Evolutionary conservation across 805 yeast species (phyloP), one percentile per base, ranked within the genome.

Genomic region (Yamadazyma philogaea): DNA sequence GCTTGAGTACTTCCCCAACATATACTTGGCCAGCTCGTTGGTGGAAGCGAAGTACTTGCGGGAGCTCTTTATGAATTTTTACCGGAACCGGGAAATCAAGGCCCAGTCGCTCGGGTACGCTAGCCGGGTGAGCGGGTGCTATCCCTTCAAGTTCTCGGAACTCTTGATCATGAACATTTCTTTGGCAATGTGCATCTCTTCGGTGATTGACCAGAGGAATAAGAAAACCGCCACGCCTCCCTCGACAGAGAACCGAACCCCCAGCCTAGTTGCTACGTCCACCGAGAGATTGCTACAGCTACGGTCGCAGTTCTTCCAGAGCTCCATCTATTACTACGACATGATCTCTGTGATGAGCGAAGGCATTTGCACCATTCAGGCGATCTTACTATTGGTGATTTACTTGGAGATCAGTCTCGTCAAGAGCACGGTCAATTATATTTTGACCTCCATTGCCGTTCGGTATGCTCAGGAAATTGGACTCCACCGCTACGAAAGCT

Each of bases 351-450:
- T 76, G 1, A 53, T 72, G 27, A 72, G 77, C 49, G 82, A 77
- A 46, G 83, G 82, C 8, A 39, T 76, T 0, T 61, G 60, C 30
- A 71, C 81, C 2, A 59, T 80, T 12, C 79, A 72, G 52, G 85
- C 77, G 0, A 60, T 80, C 7, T 47, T 83, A 18, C 51, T 81
- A 18, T 55, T 82, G 35, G 57, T 73, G 1, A 45, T 61, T 2
- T 75, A 65, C 46, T 58, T 72, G 27, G 71, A 59, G 44, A 53
- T 53, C 10, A 56, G 52, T 32, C 48, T 63, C 59, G 43, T 64
- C 6, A 50, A 59, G n/a, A 51, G 63, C 12, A 56, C 56, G 34
- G 59, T 64, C 27, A 63, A 60, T 40, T 62, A 59, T 47, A 55
- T 59, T 7, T 45, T 68, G 10, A 47, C 55, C 3, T 49, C 66